Base-by-base conservation (phyloP, 352 stramenopile species). In the Pythium chondricola region DNA sequence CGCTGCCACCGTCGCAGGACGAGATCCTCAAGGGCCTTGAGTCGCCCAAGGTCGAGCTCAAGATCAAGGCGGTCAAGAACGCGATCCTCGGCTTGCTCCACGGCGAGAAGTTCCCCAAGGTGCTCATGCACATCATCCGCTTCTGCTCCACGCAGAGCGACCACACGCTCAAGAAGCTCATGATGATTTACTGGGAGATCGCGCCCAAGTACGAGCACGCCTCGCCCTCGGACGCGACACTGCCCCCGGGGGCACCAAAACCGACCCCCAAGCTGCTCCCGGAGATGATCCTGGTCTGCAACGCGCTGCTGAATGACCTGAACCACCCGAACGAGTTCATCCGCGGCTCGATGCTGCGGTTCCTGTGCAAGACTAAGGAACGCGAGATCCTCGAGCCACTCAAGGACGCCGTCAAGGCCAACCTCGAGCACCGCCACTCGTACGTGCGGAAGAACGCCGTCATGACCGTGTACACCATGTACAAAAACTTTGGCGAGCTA, bases 291-390 rank as follows among this genome's bases (percentile, higher is more conserved):
- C 73, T 99, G 18, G 86, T 99, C 9, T 99, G 97, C 69, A 99
- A 99, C 60, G 96, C 97, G 9, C 76, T 99, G 35, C 87, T 98
- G 57, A 99, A 99, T 66, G 97, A 99, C 72, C 67, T 99, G 35
- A 99, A 99, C 63, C 96, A 99, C 73, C 95, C 97, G 37, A 99
- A 99, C 68, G 97, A 99, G 78, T 99, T 97, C 70, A 97, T 99
- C 39, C 95, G 97, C 39, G 97, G 97, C 52, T 98, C 83, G 53
- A 99, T 99, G 86, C 79, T 99, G 42, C 85, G 97, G 20, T 99
- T 99, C 60, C 73, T 99, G 25, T 99, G 97, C 71, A 99, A 99
- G 71, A 91, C 99, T 57, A 98, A 98, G 53, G 97, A 99, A 60
- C 87, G 93, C 49, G 97, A 99, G 60, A 97, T 93, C 47, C 58